Base-by-base conservation (phyloP, 2,329 filamentous ascomycete genomes). In the Escovopsis sp. region DNA sequence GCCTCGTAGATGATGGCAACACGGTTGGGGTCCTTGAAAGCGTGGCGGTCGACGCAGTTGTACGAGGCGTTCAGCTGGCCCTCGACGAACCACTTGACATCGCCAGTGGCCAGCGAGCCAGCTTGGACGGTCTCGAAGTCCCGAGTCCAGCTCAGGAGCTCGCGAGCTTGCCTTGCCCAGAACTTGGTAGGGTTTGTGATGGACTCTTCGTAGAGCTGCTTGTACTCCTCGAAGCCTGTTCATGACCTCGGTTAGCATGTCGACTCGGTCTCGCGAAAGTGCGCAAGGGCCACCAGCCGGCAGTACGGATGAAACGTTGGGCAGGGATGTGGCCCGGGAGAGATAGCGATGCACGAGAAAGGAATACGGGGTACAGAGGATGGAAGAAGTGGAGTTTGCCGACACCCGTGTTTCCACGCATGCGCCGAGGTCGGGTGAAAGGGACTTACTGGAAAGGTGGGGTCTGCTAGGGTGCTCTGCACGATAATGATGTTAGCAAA, bases 1-100 rank as follows among this genome's bases (percentile, higher is more conserved):
- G 88, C 89, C 70, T 98, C 91, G 70, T 96, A 98, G 68, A 96
- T 94, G 66, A 98, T 94, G 61, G 91, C 91, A 39, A 91, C 79
- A 67, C 82, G 86, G 67, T 96, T 69, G 39, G 91, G 91, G 66
- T 94, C 80, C 66, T 88, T 87, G 66, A 93, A 76, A n/a, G 91
- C 91, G 64, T 96, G 89, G 48, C 91, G 85, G 59, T 98, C 91
- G 50, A 98, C 81, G 58, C 87, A 94, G 71, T 98, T 98, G 77
- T 87, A 96, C 26, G 85, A 91, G 49, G 91, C 91, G 57, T 98
- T 98, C 58, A 98, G 72, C 55, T 81, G 77, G 51, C 91, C 91
- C 68, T 95, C 91, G 47, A 88, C 66, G 60, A 96, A 98, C 89
- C 91, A 98, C 49, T 87, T 84, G 57, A 74, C 81, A 67, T 98